Evolutionary conservation across 371 early-diverging fungal genomes (phyloP).

Genomic region (Mortierella sp.): DNA sequence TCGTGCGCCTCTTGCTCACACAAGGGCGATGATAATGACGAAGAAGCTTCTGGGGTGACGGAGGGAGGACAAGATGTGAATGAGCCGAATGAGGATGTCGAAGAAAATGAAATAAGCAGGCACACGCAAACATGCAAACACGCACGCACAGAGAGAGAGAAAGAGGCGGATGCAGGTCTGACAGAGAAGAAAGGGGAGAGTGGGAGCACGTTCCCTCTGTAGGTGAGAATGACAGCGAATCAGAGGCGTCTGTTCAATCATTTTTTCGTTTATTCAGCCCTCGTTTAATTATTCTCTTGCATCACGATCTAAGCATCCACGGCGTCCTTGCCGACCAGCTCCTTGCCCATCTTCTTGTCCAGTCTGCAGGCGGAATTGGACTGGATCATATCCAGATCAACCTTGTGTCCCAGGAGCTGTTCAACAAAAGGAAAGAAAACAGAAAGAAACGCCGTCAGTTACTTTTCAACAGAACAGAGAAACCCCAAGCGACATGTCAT

Average conservation of each 20-base stretch:
- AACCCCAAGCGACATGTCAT: no score
- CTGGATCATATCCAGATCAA: slow-evolving; percentile 95
- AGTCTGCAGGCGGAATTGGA: slow-evolving; percentile 91
- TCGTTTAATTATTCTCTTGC: no score
- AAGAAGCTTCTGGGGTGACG: no score
- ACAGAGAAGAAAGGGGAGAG: no score
- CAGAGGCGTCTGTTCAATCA: not conserved
- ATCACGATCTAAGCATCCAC: slow-evolving; percentile 42
- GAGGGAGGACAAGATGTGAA: no score
- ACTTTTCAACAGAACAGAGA: no score
- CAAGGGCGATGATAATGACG: not conserved
- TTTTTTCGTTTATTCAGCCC: not conserved
- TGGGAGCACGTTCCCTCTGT: no score
- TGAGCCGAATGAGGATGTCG: not conserved
- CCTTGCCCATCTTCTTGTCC: slow-evolving; percentile 84
- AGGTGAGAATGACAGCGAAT: no score
- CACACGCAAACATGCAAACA: no score
- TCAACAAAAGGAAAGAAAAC: not conserved
- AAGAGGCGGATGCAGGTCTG: not conserved
- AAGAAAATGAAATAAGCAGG: not conserved
- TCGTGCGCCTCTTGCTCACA: not conserved
- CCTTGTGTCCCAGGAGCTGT: slow-evolving; percentile 97
- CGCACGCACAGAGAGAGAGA: no score
- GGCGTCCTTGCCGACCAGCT: slow-evolving; percentile 63
- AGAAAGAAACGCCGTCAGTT: not conserved